These are phyloP conservation scores for Coemansia sp. DNA, from an alignment of 192 early-diverging fungal genomes.

Conservation along the genomic window DNA sequence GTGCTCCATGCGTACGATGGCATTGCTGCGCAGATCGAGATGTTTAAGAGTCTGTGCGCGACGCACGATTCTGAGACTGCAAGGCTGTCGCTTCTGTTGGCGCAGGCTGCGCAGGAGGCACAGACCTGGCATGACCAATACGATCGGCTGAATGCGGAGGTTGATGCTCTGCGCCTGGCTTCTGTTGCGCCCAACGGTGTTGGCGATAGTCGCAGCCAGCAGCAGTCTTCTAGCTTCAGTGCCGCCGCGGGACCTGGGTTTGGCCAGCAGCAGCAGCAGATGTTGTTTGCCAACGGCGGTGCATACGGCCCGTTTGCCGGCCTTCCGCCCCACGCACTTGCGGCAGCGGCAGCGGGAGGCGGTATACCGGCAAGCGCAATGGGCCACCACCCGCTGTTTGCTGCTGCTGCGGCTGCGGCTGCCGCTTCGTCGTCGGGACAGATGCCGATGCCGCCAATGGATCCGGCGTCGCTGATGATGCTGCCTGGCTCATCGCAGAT, in stretches of 20 bases:
- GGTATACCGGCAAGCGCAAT: background rate
- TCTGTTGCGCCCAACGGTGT: background rate
- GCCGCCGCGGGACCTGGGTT: constrained; percentile 1
- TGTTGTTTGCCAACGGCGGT: constrained; percentile 13
- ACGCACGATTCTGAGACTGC: constrained; percentile 17
- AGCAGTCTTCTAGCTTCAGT: background rate
- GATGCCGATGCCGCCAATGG: constrained; percentile 1
- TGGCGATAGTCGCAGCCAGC: background rate
- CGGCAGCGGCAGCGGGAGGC: constrained; percentile 6
- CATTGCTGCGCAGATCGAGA: constrained; percentile 26
- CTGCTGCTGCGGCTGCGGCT: background rate
- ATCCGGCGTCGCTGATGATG: constrained; percentile 25
- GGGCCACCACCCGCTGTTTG: constrained; percentile 4
- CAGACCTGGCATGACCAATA: constrained; percentile 35
- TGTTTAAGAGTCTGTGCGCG: constrained; percentile 24
- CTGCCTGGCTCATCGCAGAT: constrained; percentile 11
- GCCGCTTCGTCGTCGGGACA: background rate
- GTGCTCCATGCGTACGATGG: constrained; percentile 35
- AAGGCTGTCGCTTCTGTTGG: constrained; percentile 29
- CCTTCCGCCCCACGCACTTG: constrained; percentile 16
- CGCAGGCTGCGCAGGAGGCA: constrained; percentile 38
- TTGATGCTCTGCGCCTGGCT: constrained; percentile 11
- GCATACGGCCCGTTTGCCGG: constrained; percentile 20
- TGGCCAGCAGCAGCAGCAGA: constrained; percentile 16
- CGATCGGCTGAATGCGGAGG: constrained; percentile 12